phyloP scores from a whole-genome alignment of 345 rosid species.

The Abelmoschus esculentus region DNA sequence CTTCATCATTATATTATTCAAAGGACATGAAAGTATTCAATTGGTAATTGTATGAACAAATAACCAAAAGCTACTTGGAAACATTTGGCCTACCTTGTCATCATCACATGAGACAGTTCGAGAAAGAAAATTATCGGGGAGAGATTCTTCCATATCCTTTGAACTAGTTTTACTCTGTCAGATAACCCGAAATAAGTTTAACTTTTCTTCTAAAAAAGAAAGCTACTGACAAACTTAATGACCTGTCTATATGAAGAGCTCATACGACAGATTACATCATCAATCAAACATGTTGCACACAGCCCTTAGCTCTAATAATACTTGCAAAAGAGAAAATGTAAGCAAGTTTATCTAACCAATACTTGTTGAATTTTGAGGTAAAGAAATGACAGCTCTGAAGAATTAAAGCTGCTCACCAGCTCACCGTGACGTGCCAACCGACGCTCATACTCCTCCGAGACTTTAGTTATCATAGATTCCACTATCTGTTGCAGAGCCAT shows the following conservation, averaged over 20 bases:
- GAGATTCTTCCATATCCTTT: slow-evolving; percentile 26
- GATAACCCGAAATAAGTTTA: not conserved
- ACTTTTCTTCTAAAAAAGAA: too few relatives aligned
- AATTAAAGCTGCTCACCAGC: slow-evolving; percentile 37
- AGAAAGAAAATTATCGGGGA: slow-evolving; percentile 17
- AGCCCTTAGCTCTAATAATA: not conserved
- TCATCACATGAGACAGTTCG: slow-evolving; percentile 23
- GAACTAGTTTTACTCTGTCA: slow-evolving; percentile 40
- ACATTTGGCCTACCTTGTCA: slow-evolving; percentile 24
- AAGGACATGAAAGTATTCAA: not conserved
- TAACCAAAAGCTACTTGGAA: not conserved
- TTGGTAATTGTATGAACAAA: not conserved
- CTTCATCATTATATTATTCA: slow-evolving; percentile 4
- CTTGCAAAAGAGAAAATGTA: not conserved
- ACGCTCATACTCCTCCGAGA: slow-evolving; percentile 69
- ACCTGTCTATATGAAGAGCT: too few relatives aligned
- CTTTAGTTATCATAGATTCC: slow-evolving; percentile 73
- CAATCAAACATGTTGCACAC: too few relatives aligned
- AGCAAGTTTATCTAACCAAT: not conserved
- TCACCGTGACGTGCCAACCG: slow-evolving; percentile 53
- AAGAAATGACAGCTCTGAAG: not conserved
- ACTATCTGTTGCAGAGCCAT: slow-evolving; percentile 40
- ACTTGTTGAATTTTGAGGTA: not conserved
- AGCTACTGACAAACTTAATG: too few relatives aligned
- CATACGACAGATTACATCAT: too few relatives aligned